Evolutionary conservation across 2,329 filamentous ascomycete genomes (phyloP).

Genomic region (Epichloe scottii): DNA sequence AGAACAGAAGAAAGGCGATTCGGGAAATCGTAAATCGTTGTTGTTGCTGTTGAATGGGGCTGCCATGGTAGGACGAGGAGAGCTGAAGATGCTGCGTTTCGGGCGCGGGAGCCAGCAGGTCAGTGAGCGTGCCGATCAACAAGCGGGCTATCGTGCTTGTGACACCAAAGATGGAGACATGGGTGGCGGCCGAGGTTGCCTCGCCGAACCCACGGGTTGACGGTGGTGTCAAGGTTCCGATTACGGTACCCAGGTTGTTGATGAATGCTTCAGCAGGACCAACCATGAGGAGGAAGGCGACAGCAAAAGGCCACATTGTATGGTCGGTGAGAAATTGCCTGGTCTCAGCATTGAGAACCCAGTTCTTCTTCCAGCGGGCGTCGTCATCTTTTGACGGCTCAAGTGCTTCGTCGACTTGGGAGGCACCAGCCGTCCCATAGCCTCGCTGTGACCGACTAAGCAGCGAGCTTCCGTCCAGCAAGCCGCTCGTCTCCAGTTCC

Average conservation of each 20-base stretch:
- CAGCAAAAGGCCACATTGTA: constrained; percentile 92
- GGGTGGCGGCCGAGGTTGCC: constrained; percentile 60
- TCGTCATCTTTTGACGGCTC: constrained; percentile 32
- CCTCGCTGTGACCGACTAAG: constrained; percentile 43
- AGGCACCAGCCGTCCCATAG: constrained; percentile 49
- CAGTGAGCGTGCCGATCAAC: constrained; percentile 78
- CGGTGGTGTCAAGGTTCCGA: constrained; percentile 67
- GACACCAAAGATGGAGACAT: constrained; percentile 84
- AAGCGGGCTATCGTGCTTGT: constrained; percentile 85
- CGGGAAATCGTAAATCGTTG: constrained; percentile 55
- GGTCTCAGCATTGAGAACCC: constrained; percentile 86
- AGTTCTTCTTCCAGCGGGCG: constrained; percentile 64
- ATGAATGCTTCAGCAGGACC: constrained; percentile 96
- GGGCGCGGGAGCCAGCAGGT: constrained; percentile 64
- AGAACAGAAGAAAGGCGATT: constrained; percentile 64
- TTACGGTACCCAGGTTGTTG: constrained; percentile 91
- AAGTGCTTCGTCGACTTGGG: constrained; percentile 29
- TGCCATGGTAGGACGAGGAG: constrained; percentile 12
- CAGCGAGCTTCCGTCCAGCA: constrained; percentile 64
- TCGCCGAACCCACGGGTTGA: constrained; percentile 26
- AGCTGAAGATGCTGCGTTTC: constrained; percentile 45
- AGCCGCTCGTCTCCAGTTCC: constrained; percentile 77
- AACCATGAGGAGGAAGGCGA: constrained; percentile 84
- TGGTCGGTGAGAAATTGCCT: constrained; percentile 70
- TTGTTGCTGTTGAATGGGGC: neutral